A percentile compares a stretch with the other conserved stretches of the same genome.
Conservation (phyloP, 495 filamentous ascomycete species). For the Neurospora discreta region DNA sequence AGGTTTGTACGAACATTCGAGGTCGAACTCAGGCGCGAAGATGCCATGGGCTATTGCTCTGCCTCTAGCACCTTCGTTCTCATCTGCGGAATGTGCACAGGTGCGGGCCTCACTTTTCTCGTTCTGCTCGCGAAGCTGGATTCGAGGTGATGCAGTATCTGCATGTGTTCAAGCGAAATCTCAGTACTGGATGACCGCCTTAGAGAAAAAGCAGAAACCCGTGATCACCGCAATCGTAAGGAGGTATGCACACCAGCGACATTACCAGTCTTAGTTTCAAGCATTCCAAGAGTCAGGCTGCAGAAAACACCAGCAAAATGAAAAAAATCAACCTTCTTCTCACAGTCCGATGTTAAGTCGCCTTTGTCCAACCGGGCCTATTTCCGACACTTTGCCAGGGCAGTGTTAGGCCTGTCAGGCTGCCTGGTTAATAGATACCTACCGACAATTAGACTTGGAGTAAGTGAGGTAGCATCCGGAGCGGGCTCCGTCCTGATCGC, state of each 20-base stretch:
- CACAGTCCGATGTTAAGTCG: not conserved
- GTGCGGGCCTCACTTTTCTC: not conserved
- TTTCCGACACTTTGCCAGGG: not conserved
- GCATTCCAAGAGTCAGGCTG: not conserved
- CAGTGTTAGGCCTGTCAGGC: not conserved
- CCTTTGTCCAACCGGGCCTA: not conserved
- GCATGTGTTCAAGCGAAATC: not conserved
- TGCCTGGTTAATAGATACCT: not conserved
- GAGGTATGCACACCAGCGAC: not conserved
- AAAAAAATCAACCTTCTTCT: not conserved
- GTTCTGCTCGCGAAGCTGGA: not conserved
- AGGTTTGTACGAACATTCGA: not conserved
- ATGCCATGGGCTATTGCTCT: not conserved
- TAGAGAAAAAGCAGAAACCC: not conserved
- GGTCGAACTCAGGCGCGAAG: not conserved
- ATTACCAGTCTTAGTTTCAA: not conserved
- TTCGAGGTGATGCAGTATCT: not conserved
- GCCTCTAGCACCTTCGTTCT: not conserved
- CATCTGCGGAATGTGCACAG: not conserved
- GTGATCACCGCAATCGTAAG: not conserved
- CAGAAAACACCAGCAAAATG: not conserved
- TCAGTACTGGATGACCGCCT: not conserved
- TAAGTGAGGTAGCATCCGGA: not conserved
- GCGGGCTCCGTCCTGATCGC: not conserved
- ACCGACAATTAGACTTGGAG: not conserved